Conservation (phyloP, 1,284 basidiomycete species). For the Rhodotorula glutinis region DNA sequence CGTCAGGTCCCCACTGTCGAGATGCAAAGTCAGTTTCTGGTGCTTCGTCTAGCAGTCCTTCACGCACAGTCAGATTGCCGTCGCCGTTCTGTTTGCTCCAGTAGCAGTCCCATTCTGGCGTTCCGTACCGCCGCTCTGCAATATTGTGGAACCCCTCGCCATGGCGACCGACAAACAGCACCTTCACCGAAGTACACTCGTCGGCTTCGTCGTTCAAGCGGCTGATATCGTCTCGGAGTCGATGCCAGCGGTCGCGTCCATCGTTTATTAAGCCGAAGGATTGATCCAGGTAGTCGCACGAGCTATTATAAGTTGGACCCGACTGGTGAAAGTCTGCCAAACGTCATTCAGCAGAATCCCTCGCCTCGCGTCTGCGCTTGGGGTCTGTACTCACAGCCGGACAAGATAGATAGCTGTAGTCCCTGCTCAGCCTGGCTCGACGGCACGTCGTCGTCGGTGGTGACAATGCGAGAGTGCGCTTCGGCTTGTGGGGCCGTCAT, state of each 20-base stretch:
- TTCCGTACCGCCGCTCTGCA: slow-evolving; percentile 68
- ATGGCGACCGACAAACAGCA: slow-evolving; percentile 66
- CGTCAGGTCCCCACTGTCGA: slow-evolving; percentile 59
- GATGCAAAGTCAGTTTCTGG: too few relatives aligned
- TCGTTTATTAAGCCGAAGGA: slow-evolving; percentile 61
- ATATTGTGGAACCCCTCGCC: slow-evolving; percentile 70
- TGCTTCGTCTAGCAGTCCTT: too few relatives aligned
- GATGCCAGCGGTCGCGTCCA: slow-evolving; percentile 54
- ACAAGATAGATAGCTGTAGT: background rate
- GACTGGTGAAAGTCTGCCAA: background rate
- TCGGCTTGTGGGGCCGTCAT: too few relatives aligned
- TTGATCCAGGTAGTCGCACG: slow-evolving; percentile 41
- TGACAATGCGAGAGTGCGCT: background rate
- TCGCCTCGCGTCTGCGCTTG: background rate
- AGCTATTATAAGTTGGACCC: background rate
- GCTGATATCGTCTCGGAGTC: slow-evolving; percentile 53
- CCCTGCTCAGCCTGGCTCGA: too few relatives aligned
- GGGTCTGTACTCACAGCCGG: background rate
- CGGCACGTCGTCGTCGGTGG: too few relatives aligned
- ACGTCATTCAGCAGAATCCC: background rate
- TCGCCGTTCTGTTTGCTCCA: slow-evolving; percentile 71
- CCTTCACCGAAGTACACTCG: slow-evolving; percentile 56
- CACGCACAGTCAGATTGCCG: slow-evolving; percentile 57
- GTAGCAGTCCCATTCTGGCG: slow-evolving; percentile 48
- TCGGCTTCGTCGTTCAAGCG: slow-evolving; percentile 54